Evolutionary conservation across 768 basidiomycete species (phyloP).

Genomic region (Piloderma croceum): DNA sequence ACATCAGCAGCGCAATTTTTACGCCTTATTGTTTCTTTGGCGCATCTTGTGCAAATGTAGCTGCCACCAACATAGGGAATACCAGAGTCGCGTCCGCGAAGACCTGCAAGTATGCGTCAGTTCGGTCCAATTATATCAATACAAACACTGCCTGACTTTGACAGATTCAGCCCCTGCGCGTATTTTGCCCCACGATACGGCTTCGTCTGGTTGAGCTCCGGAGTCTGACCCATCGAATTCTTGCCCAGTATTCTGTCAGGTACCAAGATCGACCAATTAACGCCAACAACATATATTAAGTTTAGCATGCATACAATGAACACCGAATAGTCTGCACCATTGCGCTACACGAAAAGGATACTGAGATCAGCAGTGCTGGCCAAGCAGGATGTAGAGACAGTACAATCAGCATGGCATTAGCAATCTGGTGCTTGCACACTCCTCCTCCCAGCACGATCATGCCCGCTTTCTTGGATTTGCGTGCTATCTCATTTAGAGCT

Average conservation of each 20-base stretch:
- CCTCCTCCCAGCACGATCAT: slow-evolving; percentile 99
- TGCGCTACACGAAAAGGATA: slow-evolving; percentile 54
- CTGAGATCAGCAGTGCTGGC: slow-evolving; percentile 5
- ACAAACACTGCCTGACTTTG: slow-evolving; percentile 46
- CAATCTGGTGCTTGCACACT: slow-evolving; percentile 98
- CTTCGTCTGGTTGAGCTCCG: slow-evolving; percentile 94
- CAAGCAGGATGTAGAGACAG: slow-evolving; percentile 1
- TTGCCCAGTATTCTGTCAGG: slow-evolving; percentile 85
- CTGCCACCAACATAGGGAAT: slow-evolving; percentile 92
- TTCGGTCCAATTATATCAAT: not conserved
- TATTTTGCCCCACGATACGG: slow-evolving; percentile 98
- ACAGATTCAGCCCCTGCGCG: slow-evolving; percentile 77
- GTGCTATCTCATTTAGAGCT: slow-evolving; percentile 80
- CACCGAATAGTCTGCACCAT: slow-evolving; percentile 96
- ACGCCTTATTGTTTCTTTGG: not conserved
- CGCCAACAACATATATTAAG: not conserved
- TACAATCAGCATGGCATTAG: slow-evolving; percentile 99
- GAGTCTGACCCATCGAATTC: slow-evolving; percentile 99
- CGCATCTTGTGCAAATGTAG: slow-evolving; percentile 70
- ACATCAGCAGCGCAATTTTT: not conserved
- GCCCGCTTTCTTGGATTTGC: slow-evolving; percentile 87
- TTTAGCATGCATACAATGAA: slow-evolving; percentile 87
- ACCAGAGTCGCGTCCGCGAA: slow-evolving; percentile 97
- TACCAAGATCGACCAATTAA: too few species aligned
- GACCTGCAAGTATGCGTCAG: slow-evolving; percentile 37